phyloP scores from a whole-genome alignment of 176 grass and related monocot species.

The Dendrocalamus sinicus region DNA sequence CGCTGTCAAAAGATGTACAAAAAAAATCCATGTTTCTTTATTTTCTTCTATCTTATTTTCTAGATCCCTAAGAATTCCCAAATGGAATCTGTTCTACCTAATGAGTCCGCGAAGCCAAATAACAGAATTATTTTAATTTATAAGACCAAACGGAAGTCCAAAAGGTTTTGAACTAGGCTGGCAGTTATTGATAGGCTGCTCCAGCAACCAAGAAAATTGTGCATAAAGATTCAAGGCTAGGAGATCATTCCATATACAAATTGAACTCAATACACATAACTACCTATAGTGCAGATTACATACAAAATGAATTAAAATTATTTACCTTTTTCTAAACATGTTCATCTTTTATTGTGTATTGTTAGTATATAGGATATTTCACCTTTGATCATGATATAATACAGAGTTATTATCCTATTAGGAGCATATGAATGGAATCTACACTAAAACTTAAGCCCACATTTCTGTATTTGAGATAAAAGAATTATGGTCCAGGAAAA shows the following conservation, averaged over 20 bases:
- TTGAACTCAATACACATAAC: background rate
- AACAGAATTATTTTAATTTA: constrained; percentile 3
- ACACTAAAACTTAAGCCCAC: constrained; percentile 1
- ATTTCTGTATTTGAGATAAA: constrained; percentile 14
- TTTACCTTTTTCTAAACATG: background rate
- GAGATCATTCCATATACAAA: constrained; percentile 10
- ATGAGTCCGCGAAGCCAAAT: background rate
- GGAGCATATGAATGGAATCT: constrained; percentile 16
- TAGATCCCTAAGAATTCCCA: background rate
- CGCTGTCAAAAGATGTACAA: constrained; percentile 8
- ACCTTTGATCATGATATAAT: background rate
- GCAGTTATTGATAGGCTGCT: background rate
- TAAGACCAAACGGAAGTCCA: background rate
- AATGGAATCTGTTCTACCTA: background rate
- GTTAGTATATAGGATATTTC: constrained; percentile 14
- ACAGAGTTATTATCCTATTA: constrained; percentile 8
- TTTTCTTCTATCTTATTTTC: constrained; percentile 25
- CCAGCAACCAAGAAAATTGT: no score
- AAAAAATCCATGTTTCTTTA: constrained; percentile 3
- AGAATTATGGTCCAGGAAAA: constrained; percentile 28
- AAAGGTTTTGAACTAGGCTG: background rate
- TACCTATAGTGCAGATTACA: background rate
- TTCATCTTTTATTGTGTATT: background rate
- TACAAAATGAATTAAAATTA: background rate
- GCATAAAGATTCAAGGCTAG: background rate